Evolutionary conservation across 768 basidiomycete genomes (phyloP).

Genomic region (Pholiota microspora): DNA sequence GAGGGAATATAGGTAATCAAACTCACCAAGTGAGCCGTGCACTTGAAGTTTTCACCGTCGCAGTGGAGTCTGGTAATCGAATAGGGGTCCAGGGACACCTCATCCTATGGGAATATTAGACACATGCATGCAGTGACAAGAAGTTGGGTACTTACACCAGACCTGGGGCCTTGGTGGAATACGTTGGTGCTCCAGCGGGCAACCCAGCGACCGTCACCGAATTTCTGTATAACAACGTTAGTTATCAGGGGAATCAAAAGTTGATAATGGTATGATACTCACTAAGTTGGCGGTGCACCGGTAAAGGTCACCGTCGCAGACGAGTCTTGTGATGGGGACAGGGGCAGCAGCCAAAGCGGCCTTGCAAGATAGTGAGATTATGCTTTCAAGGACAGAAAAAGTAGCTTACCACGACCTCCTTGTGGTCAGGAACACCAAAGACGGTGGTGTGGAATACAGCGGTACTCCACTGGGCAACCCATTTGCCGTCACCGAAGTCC

Average conservation of each 20-base stretch:
- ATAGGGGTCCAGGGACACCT: not conserved
- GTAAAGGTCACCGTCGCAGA: conserved; percentile 11
- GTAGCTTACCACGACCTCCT: conserved; percentile 1
- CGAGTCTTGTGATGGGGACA: conserved; percentile 10
- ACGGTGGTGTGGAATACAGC: conserved; percentile 12
- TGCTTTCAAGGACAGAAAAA: not conserved
- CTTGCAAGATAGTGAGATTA: not conserved
- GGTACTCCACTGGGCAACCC: conserved; percentile 11
- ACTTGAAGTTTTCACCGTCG: conserved; percentile 11
- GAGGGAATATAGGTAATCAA: too few species aligned
- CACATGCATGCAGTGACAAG: not conserved
- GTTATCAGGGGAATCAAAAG: not conserved
- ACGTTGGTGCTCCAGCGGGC: conserved; percentile 7
- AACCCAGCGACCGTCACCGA: conserved; percentile 8
- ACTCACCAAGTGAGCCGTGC: conserved; percentile 10
- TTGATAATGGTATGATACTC: not conserved
- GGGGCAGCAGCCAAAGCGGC: conserved; percentile 1
- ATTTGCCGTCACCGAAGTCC: conserved; percentile 10
- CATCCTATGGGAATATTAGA: not conserved
- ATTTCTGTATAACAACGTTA: conserved; percentile 1
- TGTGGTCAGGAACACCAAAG: conserved; percentile 9
- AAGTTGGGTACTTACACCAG: not conserved
- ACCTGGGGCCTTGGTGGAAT: not conserved
- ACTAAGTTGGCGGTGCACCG: conserved; percentile 14
- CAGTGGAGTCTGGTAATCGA: conserved; percentile 8